These are phyloP conservation scores for Starmerella apicola DNA, from an alignment of 805 yeast species.

Conservation along the genomic window DNA sequence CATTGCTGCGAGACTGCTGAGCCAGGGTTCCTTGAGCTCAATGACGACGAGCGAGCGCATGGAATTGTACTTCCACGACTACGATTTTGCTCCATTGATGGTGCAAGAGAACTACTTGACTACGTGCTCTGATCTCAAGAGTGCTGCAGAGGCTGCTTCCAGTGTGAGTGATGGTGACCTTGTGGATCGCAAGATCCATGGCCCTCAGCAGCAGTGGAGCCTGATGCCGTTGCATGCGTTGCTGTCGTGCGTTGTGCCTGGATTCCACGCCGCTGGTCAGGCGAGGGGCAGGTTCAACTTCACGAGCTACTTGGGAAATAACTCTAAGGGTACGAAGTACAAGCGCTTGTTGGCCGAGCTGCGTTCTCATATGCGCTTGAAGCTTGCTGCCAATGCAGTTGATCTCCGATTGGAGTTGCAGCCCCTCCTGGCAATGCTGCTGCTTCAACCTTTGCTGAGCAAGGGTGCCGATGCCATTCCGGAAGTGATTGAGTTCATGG, in stretches of 20 bases:
- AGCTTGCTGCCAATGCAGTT: slow-evolving; percentile 60
- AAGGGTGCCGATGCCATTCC: slow-evolving; percentile 52
- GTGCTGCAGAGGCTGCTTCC: slow-evolving; percentile 70
- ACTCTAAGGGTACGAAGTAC: slow-evolving; percentile 70
- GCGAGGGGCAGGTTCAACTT: slow-evolving; percentile 60
- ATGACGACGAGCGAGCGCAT: slow-evolving; percentile 62
- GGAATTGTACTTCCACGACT: slow-evolving; percentile 83
- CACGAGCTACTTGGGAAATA: slow-evolving; percentile 81
- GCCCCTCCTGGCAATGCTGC: slow-evolving; percentile 45
- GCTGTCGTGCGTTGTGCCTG: slow-evolving; percentile 72
- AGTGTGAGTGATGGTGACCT: slow-evolving; percentile 75
- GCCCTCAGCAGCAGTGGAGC: slow-evolving; percentile 90
- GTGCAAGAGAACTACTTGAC: slow-evolving; percentile 81
- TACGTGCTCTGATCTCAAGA: slow-evolving; percentile 45
- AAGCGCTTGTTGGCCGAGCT: slow-evolving; percentile 70
- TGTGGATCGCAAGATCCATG: slow-evolving; percentile 69
- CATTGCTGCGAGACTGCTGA: slow-evolving; percentile 55
- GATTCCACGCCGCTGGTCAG: slow-evolving; percentile 55
- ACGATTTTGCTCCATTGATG: slow-evolving; percentile 91
- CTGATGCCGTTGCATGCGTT: slow-evolving; percentile 83
- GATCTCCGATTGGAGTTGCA: slow-evolving; percentile 69
- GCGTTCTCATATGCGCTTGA: slow-evolving; percentile 73
- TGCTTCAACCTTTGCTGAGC: slow-evolving; percentile 46
- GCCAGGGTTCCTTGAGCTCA: slow-evolving; percentile 23
- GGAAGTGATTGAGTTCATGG: slow-evolving; percentile 60